phyloP scores from a whole-genome alignment of 1,284 basidiomycete genomes.

The Tylopilus sp. region DNA sequence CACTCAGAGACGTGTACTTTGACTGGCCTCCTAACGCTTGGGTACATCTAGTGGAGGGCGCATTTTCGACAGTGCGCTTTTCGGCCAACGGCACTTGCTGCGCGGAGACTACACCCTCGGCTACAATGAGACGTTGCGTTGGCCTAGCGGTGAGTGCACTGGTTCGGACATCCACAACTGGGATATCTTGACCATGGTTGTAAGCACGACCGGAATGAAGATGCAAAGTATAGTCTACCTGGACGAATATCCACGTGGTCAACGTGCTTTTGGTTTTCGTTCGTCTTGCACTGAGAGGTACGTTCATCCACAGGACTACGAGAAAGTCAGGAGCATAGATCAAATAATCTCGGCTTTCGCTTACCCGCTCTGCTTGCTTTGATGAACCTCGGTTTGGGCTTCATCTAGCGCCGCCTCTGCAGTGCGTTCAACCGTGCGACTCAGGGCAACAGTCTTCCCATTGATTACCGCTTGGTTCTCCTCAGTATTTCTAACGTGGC shows the following conservation, averaged over 20 bases:
- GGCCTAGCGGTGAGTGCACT: no score
- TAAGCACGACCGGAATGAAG: not conserved
- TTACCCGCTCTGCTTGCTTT: constrained; percentile 2
- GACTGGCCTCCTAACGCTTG: not conserved
- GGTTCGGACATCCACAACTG: not conserved
- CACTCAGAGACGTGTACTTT: not conserved
- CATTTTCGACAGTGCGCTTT: not conserved
- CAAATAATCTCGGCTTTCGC: not conserved
- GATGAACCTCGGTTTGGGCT: not conserved
- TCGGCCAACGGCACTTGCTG: not conserved
- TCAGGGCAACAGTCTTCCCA: not conserved
- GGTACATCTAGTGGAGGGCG: not conserved
- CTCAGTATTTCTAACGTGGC: not conserved
- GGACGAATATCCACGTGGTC: not conserved
- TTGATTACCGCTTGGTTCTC: not conserved
- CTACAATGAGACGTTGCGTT: not conserved
- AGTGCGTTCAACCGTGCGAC: not conserved
- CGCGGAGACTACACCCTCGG: not conserved
- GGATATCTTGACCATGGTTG: not conserved
- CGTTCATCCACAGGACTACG: not conserved
- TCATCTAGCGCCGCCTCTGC: not conserved
- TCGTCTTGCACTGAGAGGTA: not conserved
- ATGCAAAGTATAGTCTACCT: not conserved
- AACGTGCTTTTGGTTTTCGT: not conserved
- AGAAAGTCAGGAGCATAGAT: not conserved